phyloP scores from a whole-genome alignment of 805 yeast species.

The Clavispora fructus region DNA sequence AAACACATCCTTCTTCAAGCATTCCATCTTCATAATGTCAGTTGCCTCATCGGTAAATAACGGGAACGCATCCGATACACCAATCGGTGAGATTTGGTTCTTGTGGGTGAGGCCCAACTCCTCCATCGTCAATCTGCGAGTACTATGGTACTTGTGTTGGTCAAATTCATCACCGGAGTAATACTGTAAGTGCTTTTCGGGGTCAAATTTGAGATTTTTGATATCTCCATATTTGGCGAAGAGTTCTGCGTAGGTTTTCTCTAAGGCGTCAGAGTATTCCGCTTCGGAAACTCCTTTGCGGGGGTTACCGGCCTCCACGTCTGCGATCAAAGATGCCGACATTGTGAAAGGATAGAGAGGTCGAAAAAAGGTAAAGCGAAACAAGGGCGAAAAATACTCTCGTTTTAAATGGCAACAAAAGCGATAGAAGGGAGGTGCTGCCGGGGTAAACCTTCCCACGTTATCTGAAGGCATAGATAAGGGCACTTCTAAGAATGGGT shows the following conservation, averaged over 20 bases:
- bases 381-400: background rate
- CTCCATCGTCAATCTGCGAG: conserved; percentile 38
- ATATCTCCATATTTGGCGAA: conserved; percentile 3
- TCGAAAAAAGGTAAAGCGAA: background rate
- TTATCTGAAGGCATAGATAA: background rate
- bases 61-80: conserved; percentile 57
- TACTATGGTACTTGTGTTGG: conserved; percentile 31
- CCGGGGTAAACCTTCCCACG: background rate
- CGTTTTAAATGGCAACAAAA: background rate
- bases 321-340: conserved; percentile 25
- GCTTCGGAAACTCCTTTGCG: conserved; percentile 30
- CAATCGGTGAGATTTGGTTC: conserved; percentile 49
- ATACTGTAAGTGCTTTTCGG: conserved; percentile 27
- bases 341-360: conserved; percentile 12
- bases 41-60: conserved; percentile 57
- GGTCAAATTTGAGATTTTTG: conserved; percentile 25
- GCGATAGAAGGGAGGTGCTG: background rate
- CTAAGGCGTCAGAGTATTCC: conserved; percentile 19
- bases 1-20: conserved; percentile 43
- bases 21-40: conserved; percentile 53
- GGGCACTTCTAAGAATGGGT: conserved; percentile 8
- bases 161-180: conserved; percentile 26
- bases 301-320: conserved; percentile 31
- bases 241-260: conserved; percentile 6
- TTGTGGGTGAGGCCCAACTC: conserved; percentile 44